Conservation (phyloP, 345 rosid species). For the Linum lewisii region DNA sequence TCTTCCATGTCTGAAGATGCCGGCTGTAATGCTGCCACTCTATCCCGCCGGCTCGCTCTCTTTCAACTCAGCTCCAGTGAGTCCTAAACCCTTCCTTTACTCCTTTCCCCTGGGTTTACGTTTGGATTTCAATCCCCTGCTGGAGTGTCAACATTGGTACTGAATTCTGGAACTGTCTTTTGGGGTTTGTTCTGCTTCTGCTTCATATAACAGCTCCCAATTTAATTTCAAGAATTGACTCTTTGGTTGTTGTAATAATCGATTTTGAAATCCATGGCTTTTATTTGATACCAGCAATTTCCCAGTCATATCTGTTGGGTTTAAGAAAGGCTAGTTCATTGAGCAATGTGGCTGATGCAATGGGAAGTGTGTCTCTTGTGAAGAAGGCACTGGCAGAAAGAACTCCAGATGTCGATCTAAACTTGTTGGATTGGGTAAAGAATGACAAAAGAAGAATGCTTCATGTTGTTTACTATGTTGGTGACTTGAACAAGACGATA, state of each 20-base stretch:
- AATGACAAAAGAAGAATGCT: slow-evolving; percentile 22
- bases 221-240: background rate
- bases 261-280: background rate
- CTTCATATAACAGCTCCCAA: too few relatives aligned
- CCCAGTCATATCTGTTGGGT: slow-evolving; percentile 27
- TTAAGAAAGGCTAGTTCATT: slow-evolving; percentile 14
- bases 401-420: slow-evolving; percentile 14
- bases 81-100: background rate
- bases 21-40: slow-evolving; percentile 2
- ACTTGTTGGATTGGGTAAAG: slow-evolving; percentile 16
- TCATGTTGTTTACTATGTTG: slow-evolving; percentile 20
- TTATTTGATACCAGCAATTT: slow-evolving; percentile 19
- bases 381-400: slow-evolving; percentile 9
- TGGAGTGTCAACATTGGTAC: too few relatives aligned
- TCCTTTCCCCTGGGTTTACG: background rate
- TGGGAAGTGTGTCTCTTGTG: slow-evolving; percentile 13
- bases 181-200: too few relatives aligned
- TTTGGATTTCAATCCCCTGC: too few relatives aligned
- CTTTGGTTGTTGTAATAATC: slow-evolving; percentile 4
- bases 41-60: slow-evolving; percentile 36
- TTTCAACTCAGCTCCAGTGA: slow-evolving; percentile 31
- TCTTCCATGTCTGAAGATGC: background rate
- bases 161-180: too few relatives aligned
- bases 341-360: slow-evolving; percentile 8
- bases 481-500: slow-evolving; percentile 16